Percentiles rank a stretch among this genome's conserved stretches.
phyloP scores from a whole-genome alignment of 192 early-diverging fungal species.

The Coemansia umbellata region DNA sequence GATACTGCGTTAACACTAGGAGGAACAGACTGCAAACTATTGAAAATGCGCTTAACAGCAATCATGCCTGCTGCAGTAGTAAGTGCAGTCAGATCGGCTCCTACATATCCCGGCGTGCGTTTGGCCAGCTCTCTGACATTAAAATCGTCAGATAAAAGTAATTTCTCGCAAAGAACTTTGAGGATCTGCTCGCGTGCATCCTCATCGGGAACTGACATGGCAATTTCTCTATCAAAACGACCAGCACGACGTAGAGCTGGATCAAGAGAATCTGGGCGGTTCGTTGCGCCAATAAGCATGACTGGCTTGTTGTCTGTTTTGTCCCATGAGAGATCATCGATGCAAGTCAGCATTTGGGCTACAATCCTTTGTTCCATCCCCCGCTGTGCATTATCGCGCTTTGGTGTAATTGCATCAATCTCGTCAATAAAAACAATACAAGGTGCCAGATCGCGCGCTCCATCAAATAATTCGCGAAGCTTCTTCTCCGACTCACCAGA shows the following conservation, averaged over 20 bases:
- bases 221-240: constrained; percentile 84
- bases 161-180: constrained; percentile 49
- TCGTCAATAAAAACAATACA: constrained; percentile 97
- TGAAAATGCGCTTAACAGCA: constrained; percentile 75
- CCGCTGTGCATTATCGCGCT: constrained; percentile 68
- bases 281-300: constrained; percentile 89
- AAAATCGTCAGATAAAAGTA: constrained; percentile 78
- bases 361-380: constrained; percentile 97
- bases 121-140: constrained; percentile 76
- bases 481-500: constrained; percentile 99
- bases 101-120: constrained; percentile 95
- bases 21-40: constrained; percentile 14
- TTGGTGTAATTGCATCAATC: constrained; percentile 95
- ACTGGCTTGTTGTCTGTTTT: constrained; percentile 84
- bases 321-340: constrained; percentile 90
- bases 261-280: constrained; percentile 83
- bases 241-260: constrained; percentile 79
- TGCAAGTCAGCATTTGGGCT: constrained; percentile 91
- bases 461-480: constrained; percentile 96
- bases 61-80: constrained; percentile 86
- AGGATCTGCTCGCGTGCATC: constrained; percentile 66
- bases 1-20: background rate
- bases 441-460: constrained; percentile 81
- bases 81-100: constrained; percentile 92
- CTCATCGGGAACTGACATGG: constrained; percentile 88